Evolutionary conservation across 345 rosid species (phyloP).

Genomic region (Sonneratia caseolaris): DNA sequence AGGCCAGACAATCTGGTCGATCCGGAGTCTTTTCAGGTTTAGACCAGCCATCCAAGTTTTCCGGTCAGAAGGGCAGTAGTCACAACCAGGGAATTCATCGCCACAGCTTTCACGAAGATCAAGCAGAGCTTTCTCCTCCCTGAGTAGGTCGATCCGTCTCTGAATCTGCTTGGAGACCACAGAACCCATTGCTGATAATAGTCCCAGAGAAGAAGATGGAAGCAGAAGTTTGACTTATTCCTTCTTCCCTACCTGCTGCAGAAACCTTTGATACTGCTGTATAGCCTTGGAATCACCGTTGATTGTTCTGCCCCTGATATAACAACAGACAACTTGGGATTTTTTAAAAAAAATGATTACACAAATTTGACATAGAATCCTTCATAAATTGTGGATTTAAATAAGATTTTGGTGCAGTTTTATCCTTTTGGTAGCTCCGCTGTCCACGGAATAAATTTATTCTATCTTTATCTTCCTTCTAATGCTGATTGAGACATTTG

Average conservation of each 20-base stretch:
- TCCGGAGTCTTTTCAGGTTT: slow-evolving; percentile 41
- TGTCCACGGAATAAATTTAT: too few relatives aligned
- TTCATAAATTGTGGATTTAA: too few relatives aligned
- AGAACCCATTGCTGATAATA: slow-evolving; percentile 43
- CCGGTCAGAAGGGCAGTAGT: slow-evolving; percentile 45
- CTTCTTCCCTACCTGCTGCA: background rate
- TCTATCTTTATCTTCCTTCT: too few relatives aligned
- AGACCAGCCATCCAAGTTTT: slow-evolving; percentile 73
- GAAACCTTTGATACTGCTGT: too few relatives aligned
- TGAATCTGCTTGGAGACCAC: slow-evolving; percentile 47
- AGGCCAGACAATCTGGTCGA: slow-evolving; percentile 82
- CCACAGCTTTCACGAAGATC: slow-evolving; percentile 39
- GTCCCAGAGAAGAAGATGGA: background rate
- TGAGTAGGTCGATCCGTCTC: slow-evolving; percentile 34
- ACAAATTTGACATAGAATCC: too few relatives aligned
- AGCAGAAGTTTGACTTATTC: background rate
- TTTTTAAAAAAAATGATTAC: too few relatives aligned
- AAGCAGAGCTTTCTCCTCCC: slow-evolving; percentile 42
- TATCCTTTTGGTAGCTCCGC: too few relatives aligned
- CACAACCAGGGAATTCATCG: slow-evolving; percentile 49
- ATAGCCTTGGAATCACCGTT: too few relatives aligned
- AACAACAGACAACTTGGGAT: too few relatives aligned
- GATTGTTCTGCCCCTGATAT: too few relatives aligned
- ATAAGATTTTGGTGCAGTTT: too few relatives aligned
- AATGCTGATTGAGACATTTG: too few relatives aligned